A percentile compares a stretch with the other conserved stretches of the same genome.
Conservation (phyloP, 305 asterid genomes). For the Fraxinus angustifolia region DNA sequence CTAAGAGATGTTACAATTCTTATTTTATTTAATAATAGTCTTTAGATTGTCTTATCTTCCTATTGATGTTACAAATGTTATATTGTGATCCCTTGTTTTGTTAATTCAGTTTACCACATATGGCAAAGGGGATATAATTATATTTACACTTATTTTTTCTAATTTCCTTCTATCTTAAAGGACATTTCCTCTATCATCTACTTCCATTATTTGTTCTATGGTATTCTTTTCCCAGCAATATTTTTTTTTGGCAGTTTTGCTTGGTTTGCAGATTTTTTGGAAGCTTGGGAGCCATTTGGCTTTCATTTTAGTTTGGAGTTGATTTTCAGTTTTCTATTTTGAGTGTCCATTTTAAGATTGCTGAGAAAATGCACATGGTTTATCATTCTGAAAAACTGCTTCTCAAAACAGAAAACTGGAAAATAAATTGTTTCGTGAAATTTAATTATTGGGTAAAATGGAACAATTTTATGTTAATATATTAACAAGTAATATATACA, state of each 20-base stretch:
- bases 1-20: neutral
- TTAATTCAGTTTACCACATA: neutral
- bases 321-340: neutral
- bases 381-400: neutral
- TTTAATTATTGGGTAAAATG: neutral
- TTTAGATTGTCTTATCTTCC: neutral
- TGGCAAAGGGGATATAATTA: neutral
- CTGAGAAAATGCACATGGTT: neutral
- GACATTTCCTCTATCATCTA: neutral
- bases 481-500: neutral
- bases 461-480: neutral
- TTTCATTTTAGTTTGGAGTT: neutral
- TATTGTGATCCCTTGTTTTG: neutral
- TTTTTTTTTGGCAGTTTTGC: neutral
- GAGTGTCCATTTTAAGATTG: neutral
- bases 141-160: neutral
- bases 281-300: neutral
- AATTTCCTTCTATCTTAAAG: neutral
- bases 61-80: neutral
- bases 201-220: neutral
- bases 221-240: neutral
- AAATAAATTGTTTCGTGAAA: neutral
- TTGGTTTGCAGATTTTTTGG: neutral
- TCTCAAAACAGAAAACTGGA: neutral
- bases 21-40: neutral